Conservation (phyloP, 1,284 basidiomycete genomes). For the Inonotus obliquus region DNA sequence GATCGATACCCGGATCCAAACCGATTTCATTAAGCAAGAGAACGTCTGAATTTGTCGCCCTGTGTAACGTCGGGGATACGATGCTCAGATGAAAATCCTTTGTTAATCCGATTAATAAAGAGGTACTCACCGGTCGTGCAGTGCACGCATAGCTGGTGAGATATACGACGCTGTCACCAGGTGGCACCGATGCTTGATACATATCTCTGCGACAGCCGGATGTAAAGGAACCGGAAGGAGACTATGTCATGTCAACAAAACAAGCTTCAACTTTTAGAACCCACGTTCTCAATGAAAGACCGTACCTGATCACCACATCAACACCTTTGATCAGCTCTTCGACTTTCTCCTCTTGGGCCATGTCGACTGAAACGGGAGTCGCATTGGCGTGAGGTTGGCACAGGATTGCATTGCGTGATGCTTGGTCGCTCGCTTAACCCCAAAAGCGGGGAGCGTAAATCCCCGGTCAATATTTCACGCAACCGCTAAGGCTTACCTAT, state of each 20-base stretch:
- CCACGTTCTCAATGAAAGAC: not conserved
- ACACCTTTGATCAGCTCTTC: constrained; percentile 48
- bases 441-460: too few species aligned
- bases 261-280: not conserved
- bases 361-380: constrained; percentile 57
- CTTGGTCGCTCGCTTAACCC: constrained; percentile 67
- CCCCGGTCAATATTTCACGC: constrained; percentile 18
- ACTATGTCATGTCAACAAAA: constrained; percentile 35
- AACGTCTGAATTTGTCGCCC: constrained; percentile 65
- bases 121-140: constrained; percentile 58
- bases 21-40: constrained; percentile 91
- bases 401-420: constrained; percentile 56
- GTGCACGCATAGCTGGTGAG: constrained; percentile 70
- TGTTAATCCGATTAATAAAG: not conserved
- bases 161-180: constrained; percentile 93
- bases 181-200: constrained; percentile 71
- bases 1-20: constrained; percentile 94
- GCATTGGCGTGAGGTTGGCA: constrained; percentile 53
- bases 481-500: constrained; percentile 52
- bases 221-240: constrained; percentile 82
- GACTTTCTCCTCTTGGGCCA: constrained; percentile 37
- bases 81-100: not conserved
- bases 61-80: constrained; percentile 30
- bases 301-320: constrained; percentile 68
- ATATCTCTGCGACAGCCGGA: constrained; percentile 68